These are phyloP conservation scores for Phytophthora boehmeriae DNA, from an alignment of 352 stramenopile genomes.

Conservation along the genomic window DNA sequence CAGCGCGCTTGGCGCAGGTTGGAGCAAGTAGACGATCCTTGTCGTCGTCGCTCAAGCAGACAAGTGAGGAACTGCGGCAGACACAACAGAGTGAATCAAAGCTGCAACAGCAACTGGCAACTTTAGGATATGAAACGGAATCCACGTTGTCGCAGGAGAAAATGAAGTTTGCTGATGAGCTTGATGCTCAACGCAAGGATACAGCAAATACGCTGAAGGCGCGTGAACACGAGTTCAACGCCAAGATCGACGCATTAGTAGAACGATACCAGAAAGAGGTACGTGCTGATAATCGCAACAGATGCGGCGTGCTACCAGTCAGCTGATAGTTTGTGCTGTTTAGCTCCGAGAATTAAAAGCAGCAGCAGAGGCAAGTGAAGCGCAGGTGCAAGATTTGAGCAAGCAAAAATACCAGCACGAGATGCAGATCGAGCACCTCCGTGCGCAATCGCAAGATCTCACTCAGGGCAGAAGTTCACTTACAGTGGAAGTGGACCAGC, in stretches of 20 bases:
- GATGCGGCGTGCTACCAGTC: constrained; percentile 1
- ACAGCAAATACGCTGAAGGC: constrained; percentile 54
- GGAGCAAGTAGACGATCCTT: constrained; percentile 55
- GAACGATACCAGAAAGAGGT: constrained; percentile 76
- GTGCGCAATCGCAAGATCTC: constrained; percentile 63
- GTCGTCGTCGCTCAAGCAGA: constrained; percentile 47
- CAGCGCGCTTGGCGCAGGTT: constrained; percentile 85
- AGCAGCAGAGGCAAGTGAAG: constrained; percentile 54
- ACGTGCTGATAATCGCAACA: not conserved
- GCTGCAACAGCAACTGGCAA: constrained; percentile 61
- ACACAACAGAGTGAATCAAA: constrained; percentile 49
- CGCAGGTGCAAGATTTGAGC: constrained; percentile 54
- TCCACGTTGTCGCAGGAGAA: constrained; percentile 64
- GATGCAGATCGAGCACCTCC: constrained; percentile 76
- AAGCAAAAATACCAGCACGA: constrained; percentile 85
- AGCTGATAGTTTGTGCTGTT: not conserved
- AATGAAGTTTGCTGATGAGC: constrained; percentile 70
- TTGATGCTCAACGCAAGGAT: constrained; percentile 61
- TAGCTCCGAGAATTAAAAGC: constrained; percentile 58
- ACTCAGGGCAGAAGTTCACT: constrained; percentile 46
- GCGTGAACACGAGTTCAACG: constrained; percentile 65
- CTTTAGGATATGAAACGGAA: constrained; percentile 57
- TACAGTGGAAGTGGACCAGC: constrained; percentile 50
- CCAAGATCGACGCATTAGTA: constrained; percentile 68
- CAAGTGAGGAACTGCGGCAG: constrained; percentile 43